A percentile compares a stretch with the other conserved stretches of the same genome.
phyloP scores from a whole-genome alignment of 1,284 basidiomycete species.

The Fomes fomentarius region DNA sequence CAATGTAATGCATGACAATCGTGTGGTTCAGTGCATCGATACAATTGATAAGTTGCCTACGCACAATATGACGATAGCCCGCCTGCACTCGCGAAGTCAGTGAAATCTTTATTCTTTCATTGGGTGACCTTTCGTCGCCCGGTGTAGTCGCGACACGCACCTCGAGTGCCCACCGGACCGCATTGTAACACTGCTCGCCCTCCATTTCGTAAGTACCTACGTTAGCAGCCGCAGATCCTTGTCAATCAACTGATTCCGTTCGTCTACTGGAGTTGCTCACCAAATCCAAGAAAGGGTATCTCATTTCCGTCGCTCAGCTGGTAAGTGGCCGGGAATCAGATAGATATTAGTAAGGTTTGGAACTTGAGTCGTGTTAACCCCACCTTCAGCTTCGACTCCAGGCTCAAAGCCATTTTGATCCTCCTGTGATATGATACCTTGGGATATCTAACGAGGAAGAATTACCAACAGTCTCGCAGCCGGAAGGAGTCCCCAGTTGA shows the following conservation, averaged over 20 bases:
- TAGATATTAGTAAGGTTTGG: slow-evolving; percentile 4
- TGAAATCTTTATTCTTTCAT: neutral
- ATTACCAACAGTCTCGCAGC: no score
- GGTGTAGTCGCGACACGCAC: no score
- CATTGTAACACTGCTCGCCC: slow-evolving; percentile 56
- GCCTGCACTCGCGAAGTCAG: slow-evolving; percentile 38
- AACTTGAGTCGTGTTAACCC: neutral
- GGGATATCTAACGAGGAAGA: no score
- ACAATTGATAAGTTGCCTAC: slow-evolving; percentile 25
- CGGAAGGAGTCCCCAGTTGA: no score
- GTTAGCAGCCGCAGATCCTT: no score
- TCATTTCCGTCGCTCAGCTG: slow-evolving; percentile 64
- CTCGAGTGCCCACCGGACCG: slow-evolving; percentile 66
- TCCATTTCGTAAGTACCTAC: slow-evolving; percentile 73
- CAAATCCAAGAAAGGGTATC: slow-evolving; percentile 70
- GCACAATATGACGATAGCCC: slow-evolving; percentile 69
- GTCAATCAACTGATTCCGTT: no score
- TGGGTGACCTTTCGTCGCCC: no score
- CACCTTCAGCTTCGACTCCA: slow-evolving; percentile 9
- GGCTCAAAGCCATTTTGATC: neutral
- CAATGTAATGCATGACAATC: slow-evolving; percentile 1
- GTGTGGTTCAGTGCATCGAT: neutral
- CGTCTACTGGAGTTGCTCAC: slow-evolving; percentile 43
- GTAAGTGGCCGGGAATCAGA: neutral
- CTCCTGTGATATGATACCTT: neutral